Base-by-base conservation (phyloP, 1,139 yeast genomes). In the Geotrichum histeridarum region DNA sequence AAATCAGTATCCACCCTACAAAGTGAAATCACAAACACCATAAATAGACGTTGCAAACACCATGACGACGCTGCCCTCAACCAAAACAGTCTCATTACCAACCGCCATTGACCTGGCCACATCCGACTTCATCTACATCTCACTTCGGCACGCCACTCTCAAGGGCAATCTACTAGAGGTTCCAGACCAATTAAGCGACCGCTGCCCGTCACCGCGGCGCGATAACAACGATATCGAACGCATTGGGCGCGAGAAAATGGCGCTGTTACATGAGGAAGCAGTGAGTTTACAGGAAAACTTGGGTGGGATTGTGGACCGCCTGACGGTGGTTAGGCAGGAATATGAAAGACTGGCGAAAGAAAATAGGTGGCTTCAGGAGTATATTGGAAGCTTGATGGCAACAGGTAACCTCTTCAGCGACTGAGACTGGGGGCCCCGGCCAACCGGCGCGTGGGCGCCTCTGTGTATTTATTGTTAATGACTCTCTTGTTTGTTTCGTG, bases 351-450 rank as follows among this genome's bases (percentile, higher is more conserved):
- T 86, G 54, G 81, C 83, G 57, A 79, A 79, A 54, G 96, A 93
- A 64, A 90, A 89, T 69, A 79, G 77, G 60, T 88, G 88, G 65
- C 72, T 91, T 46, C 95, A 90, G 66, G 96, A 89, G 51, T 91
- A 89, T 65, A 89, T 88, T 50, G 96, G 94, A 22, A 86, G 86
- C 45, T 72, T 90, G 62, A 86, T 91, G 88, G 78, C 82, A 37
- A 78, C 82, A 36, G 81, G 83, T 43, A 80, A 80, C 54, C 72
- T 79, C 61, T 60, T 68, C 37, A 61, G 61, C 44, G 52, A 55
- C 42, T 53, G 38, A 22, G 27, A 22, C 27, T 22, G 27, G 31
- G 1, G 35, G n/a, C n/a, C 27, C 27, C 5, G 27, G 27, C 27
- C 27, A 17, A 15, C 42, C 17, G 12, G 12, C 14, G 14, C 5